Base-by-base conservation (phyloP, 768 basidiomycete species). In the Mrakia frigida region DNA sequence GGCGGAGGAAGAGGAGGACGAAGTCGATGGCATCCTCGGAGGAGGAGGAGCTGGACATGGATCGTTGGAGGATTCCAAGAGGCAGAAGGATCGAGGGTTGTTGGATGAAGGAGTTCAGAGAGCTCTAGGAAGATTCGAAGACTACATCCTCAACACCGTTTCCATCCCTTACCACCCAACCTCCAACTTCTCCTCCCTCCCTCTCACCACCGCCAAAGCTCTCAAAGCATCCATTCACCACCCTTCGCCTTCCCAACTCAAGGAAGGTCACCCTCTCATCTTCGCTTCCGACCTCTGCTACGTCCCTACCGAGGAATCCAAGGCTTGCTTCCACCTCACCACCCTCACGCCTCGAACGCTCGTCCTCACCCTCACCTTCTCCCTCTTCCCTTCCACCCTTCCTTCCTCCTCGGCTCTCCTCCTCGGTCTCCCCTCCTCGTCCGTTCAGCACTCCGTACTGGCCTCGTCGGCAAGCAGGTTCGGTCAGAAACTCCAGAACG, bases 241-340 rank as follows among this genome's bases (percentile, higher is more conserved):
- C 86, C 41, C 83, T 87, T 81, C 84, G 88, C 76, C 85, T 86
- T 28, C 80, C 83, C 33, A 80, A 81, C 23, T 83, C 88, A 76
- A 81, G 80, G 37, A 84, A 85, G 3, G 81, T 84, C 41, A 84
- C 86, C 9, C 88, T 87, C 61, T 82, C 85, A 50, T 84, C 0
- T 90, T 88, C 80, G 73, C 86, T 37, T 77, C 76, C n/a, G 81
- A 85, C 7, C 74, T 89, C 13, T 91, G 90, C 82, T 86, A 89
- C 76, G 70, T 82, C 82, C 81, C 56, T 81, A 80, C 73, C 79
- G 82, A 75, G 70, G 70, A 71, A 21, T 70, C 83, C 75, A 74
- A 41, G 88, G 86, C 81, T 86, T 74, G 41, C 78, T 74, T 39
- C 84, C 84, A 6, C 81, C 80, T 63, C 82, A 82, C 41, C 74